Evolutionary conservation across 2,329 filamentous ascomycete species (phyloP), one percentile per base, ranked within the genome.

Genomic region (Verticillium longisporum): DNA sequence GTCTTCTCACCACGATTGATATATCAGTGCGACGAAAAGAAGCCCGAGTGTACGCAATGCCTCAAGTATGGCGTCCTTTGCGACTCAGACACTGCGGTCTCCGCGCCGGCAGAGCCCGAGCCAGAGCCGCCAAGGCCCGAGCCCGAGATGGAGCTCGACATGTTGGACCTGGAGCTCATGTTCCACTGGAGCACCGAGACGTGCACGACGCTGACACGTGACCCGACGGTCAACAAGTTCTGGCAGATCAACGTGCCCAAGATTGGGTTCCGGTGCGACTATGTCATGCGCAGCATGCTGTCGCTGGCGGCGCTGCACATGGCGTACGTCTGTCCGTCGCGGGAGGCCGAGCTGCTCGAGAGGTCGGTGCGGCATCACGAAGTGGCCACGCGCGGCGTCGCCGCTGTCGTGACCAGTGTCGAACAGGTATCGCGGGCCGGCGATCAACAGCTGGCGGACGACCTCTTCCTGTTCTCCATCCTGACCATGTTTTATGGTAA

Each of bases 171-270:
- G 11, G 80, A 84, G 64, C 74, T 84, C 1, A 71, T 84, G 4
- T 80, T 84, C 66, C 80, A 84, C 68, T 84, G 76, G 63, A 77
- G 74, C 56, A 79, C 76, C 0, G 77, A 75, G 10, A 84, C 82
- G 0, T 76, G 75, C 58, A 70, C 74, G n/a, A 83, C 80, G 0
- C 68, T 84, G 3, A 75, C 76, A 3, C 70, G 69, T 4, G 75
- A 79, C 45, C 71, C 76, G 0, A 64, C 69, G 6, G 63, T 81
- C 3, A 75, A 77, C 50, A 72, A 74, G 34, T 73, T 82, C 34
- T 83, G 79, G 77, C 75, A 76, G 7, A 71, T 78, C 10, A 77
- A 76, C 60, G 76, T 79, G 4, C 77, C 81, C 14, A 73, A 76
- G n/a, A 67, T 81, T 32, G 81, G 75, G 2, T 77, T 83, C 38